These are phyloP conservation scores for Ambrosiella xylebori DNA, from an alignment of 2,329 filamentous ascomycete genomes.

Conservation along the genomic window DNA sequence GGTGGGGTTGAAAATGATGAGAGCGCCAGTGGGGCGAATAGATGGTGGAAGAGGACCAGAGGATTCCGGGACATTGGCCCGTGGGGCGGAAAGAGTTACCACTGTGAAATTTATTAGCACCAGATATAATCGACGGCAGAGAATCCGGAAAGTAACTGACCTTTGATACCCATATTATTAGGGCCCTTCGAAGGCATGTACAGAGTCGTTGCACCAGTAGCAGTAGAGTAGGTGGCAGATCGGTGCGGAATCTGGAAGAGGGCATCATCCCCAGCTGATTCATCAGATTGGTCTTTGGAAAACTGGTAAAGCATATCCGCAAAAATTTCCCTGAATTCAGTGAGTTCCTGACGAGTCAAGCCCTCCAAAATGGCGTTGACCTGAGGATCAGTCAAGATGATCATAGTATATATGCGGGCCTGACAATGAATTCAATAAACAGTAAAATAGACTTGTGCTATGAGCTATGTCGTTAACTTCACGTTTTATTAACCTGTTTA, in stretches of 20 bases:
- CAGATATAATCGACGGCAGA: background rate
- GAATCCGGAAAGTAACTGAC: slow-evolving; percentile 18
- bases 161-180: slow-evolving; percentile 50
- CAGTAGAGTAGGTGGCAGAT: slow-evolving; percentile 29
- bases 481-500: too few species aligned
- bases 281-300: slow-evolving; percentile 29
- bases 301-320: slow-evolving; percentile 41
- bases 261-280: slow-evolving; percentile 25
- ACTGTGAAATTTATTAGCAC: slow-evolving; percentile 25
- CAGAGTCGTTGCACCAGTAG: slow-evolving; percentile 41
- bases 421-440: too few species aligned
- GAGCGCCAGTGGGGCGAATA: slow-evolving; percentile 42
- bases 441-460: too few species aligned
- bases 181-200: slow-evolving; percentile 59
- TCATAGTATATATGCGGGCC: slow-evolving; percentile 26
- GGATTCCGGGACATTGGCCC: slow-evolving; percentile 13
- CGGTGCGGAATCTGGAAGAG: slow-evolving; percentile 39
- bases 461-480: too few species aligned
- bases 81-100: slow-evolving; percentile 39
- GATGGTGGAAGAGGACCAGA: slow-evolving; percentile 17
- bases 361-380: slow-evolving; percentile 36
- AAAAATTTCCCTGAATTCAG: slow-evolving; percentile 32
- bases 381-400: slow-evolving; percentile 40
- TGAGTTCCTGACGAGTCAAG: slow-evolving; percentile 34
- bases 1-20: slow-evolving; percentile 48